Conservation (phyloP, 1,284 basidiomycete genomes). For the Cryptococcus sp. region DNA sequence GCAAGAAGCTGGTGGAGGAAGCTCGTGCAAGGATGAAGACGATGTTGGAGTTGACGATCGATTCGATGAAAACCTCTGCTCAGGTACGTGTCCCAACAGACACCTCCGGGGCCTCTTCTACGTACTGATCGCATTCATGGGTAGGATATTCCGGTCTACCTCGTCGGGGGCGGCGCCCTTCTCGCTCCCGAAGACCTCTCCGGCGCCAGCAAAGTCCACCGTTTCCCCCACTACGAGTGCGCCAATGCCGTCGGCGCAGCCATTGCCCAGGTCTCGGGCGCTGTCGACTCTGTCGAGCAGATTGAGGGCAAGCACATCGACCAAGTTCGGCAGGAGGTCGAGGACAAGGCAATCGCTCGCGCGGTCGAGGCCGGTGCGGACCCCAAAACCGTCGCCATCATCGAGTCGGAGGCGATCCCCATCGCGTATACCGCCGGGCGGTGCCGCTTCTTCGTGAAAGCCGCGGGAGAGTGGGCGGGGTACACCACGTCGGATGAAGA, state of each 20-base stretch:
- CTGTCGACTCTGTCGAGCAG: conserved; percentile 28
- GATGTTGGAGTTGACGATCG: conserved; percentile 56
- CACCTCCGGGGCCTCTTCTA: too few species aligned
- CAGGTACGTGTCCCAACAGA: background rate
- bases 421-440: conserved; percentile 32
- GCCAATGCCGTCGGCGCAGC: conserved; percentile 59
- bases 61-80: conserved; percentile 60
- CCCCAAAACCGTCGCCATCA: conserved; percentile 48
- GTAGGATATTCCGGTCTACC: conserved; percentile 38
- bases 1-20: conserved; percentile 41
- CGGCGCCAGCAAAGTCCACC: conserved; percentile 55
- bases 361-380: conserved; percentile 54
- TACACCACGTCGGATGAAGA: background rate
- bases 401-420: conserved; percentile 49
- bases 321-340: conserved; percentile 39
- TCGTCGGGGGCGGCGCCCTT: conserved; percentile 40
- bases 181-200: conserved; percentile 50
- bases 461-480: conserved; percentile 42
- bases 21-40: conserved; percentile 51
- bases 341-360: conserved; percentile 51
- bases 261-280: conserved; percentile 39
- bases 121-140: too few species aligned
- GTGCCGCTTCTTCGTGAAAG: conserved; percentile 45
- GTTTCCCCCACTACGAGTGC: conserved; percentile 55
- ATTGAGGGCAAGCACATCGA: conserved; percentile 10